Evolutionary conservation across 1,284 basidiomycete genomes (phyloP), one percentile per base, ranked within the genome.

Genomic region (Retiboletus flavoniger): DNA sequence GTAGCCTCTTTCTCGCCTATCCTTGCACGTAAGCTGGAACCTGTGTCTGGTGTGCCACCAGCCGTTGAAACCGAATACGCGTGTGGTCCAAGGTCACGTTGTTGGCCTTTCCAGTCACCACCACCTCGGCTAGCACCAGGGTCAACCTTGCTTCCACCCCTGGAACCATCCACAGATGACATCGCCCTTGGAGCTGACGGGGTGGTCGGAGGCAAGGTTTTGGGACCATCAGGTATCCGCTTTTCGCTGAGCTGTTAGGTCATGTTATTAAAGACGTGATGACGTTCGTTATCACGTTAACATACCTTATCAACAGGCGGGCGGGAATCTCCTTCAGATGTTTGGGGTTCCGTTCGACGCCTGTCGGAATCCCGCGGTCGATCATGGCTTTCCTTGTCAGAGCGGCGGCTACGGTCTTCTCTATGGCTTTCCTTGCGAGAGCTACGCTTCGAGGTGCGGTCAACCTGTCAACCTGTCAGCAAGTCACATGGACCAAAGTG

Each of bases 171-270:
- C 46, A 66, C 69, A 28, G 75, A 70, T 19, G 79, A 75, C 86
- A 88, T 89, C 3, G 86, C 85, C 59, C 88, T 78, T 28, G 88
- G 89, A 13, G 79, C 88, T 48, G 84, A 87, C 28, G 87, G 87
- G 4, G 83, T 82, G 41, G 73, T 79, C 7, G 83, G 74, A 14
- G 85, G 81, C 39, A 82, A 68, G 19, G 71, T 68, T 64, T 83
- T 83, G 17, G 79, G 79, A 13, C 76, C 78, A 16, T 88, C 85
- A 3, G 79, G 77, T 51, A 75, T 68, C 40, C 83, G 80, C 63
- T 83, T 87, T 56, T 87, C 84, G 41, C 64, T 66, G 47, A 74
- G 58, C 83, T 84, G 51, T 51, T 21, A 7, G 16, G 24, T 40
- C 39, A 32, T 41, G 17, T 53, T 7, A 41, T 67, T 26, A 57